Evolutionary conservation across 2,329 filamentous ascomycete genomes (phyloP).

Genomic region (Xylariaceae sp.): DNA sequence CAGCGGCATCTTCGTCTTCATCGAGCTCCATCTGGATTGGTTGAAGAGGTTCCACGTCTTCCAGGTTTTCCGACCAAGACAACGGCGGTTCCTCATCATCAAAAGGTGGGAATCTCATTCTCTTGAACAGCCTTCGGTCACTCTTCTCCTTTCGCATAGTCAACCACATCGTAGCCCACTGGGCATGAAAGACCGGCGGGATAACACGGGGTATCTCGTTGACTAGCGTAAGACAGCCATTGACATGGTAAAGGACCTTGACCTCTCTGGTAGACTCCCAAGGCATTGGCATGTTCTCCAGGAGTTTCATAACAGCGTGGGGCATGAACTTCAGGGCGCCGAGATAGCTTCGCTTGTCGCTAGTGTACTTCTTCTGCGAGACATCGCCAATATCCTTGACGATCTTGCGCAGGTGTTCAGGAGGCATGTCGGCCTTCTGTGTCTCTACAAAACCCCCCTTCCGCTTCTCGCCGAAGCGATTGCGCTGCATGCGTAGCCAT

Average conservation of each 20-base stretch:
- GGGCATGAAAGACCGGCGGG: constrained; percentile 94
- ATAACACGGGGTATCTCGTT: constrained; percentile 97
- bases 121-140: constrained; percentile 91
- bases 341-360: constrained; percentile 95
- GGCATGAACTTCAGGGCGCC: constrained; percentile 99
- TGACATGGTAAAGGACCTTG: constrained; percentile 97
- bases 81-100: constrained; percentile 97
- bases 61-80: constrained; percentile 97
- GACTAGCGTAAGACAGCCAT: constrained; percentile 92
- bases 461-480: constrained; percentile 93
- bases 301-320: constrained; percentile 89
- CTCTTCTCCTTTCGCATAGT: constrained; percentile 98
- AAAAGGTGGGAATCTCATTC: constrained; percentile 97
- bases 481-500: constrained; percentile 88
- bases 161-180: constrained; percentile 99
- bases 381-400: constrained; percentile 98
- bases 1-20: constrained; percentile 82
- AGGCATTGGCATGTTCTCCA: constrained; percentile 99
- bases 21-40: constrained; percentile 98
- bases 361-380: constrained; percentile 98
- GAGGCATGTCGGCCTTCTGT: constrained; percentile 97
- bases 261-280: constrained; percentile 97
- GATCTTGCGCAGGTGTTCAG: constrained; percentile 96
- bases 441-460: constrained; percentile 96
- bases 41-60: constrained; percentile 94